Evolutionary conservation across 331 rosid genomes (phyloP).

Genomic region (Ulmus americana): DNA sequence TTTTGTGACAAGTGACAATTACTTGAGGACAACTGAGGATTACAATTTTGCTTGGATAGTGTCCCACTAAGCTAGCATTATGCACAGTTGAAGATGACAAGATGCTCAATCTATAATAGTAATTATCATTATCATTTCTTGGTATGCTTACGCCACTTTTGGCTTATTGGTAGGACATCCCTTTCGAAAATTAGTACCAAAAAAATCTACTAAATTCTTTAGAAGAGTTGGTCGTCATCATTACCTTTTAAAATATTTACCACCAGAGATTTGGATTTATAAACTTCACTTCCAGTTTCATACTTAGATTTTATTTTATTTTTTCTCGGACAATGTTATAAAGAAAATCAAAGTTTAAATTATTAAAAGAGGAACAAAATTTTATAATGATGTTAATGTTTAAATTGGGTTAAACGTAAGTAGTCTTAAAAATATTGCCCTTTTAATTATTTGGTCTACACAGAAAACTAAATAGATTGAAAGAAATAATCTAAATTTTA

Average conservation of each 20-base stretch:
- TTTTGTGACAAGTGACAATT: neutral
- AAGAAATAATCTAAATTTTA: too few relatives aligned
- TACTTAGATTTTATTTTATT: too few relatives aligned
- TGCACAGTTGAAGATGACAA: conserved; percentile 10
- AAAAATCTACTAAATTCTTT: conserved; percentile 16
- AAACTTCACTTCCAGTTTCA: neutral
- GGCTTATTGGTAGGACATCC: conserved; percentile 10
- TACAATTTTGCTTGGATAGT: neutral
- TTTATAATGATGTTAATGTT: too few relatives aligned
- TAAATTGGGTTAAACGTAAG: too few relatives aligned
- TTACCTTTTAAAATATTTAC: neutral
- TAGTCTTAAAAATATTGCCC: too few relatives aligned
- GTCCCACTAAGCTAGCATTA: conserved; percentile 16
- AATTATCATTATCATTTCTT: conserved; percentile 9
- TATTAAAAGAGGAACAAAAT: too few relatives aligned
- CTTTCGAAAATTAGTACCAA: conserved; percentile 4
- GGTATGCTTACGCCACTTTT: neutral
- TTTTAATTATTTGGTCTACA: too few relatives aligned
- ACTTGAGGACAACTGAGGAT: conserved; percentile 12
- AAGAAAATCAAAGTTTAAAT: too few relatives aligned
- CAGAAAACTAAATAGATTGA: too few relatives aligned
- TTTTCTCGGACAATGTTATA: too few relatives aligned
- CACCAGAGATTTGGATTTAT: neutral
- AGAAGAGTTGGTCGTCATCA: conserved; percentile 20
- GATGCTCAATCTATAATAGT: neutral